These are phyloP conservation scores for Fusarium cicatricum DNA, from an alignment of 2,329 filamentous ascomycete species.

Conservation along the genomic window DNA sequence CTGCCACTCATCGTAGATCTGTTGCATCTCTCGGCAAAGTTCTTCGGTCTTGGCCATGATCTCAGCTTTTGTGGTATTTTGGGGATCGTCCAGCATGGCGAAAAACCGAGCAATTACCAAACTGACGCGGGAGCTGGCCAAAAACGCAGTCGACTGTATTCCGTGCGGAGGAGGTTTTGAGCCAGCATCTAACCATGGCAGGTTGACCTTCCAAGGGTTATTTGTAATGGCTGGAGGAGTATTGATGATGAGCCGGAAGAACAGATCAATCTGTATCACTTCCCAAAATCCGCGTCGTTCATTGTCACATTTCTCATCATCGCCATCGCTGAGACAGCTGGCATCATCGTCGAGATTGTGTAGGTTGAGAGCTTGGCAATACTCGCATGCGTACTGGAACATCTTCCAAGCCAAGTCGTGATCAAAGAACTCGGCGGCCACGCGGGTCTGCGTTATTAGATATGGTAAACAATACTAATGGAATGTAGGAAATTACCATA, in stretches of 20 bases:
- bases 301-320: constrained; percentile 23
- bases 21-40: constrained; percentile 40
- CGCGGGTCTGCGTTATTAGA: constrained; percentile 35
- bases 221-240: constrained; percentile 42
- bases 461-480: fast-evolving
- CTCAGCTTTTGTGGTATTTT: constrained; percentile 27
- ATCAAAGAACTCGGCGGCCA: constrained; percentile 45
- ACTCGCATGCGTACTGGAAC: constrained; percentile 43
- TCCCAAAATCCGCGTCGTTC: constrained; percentile 46
- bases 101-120: constrained; percentile 45
- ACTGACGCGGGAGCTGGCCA: constrained; percentile 42
- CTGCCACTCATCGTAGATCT: constrained; percentile 42
- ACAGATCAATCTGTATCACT: constrained; percentile 45
- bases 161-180: constrained; percentile 31
- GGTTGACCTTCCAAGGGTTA: constrained; percentile 44
- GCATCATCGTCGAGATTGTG: constrained; percentile 44
- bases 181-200: constrained; percentile 43
- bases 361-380: constrained; percentile 43
- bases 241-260: constrained; percentile 44
- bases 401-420: constrained; percentile 45
- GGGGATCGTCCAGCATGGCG: constrained; percentile 38
- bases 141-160: constrained; percentile 39
- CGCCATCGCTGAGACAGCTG: constrained; percentile 5
- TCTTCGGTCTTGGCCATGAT: constrained; percentile 40
- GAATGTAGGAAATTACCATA: constrained; percentile 24